A percentile compares a stretch with the other conserved stretches of the same genome.
phyloP scores from a whole-genome alignment of 2,329 filamentous ascomycete genomes.

The Clonostachys rosea region DNA sequence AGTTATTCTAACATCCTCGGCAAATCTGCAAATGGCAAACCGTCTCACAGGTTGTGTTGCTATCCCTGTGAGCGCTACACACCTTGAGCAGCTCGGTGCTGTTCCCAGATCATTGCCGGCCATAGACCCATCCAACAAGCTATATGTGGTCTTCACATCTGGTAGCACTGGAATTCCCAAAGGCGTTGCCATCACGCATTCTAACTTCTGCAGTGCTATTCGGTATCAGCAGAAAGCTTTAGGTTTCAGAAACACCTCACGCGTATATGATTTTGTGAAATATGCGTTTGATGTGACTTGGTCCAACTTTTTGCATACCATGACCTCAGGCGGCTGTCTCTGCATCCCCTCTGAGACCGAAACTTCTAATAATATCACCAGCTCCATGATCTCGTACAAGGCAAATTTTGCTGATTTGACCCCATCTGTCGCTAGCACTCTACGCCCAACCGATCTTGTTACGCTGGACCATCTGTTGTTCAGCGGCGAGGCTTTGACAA shows the following conservation, averaged over 20 bases:
- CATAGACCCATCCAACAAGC: constrained; percentile 1
- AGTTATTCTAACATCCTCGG: constrained; percentile 1
- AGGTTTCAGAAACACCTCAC: constrained; percentile 4
- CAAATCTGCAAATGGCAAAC: neutral
- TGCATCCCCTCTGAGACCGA: constrained; percentile 50
- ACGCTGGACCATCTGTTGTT: constrained; percentile 2
- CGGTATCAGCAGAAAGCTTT: constrained; percentile 1
- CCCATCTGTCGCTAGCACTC: constrained; percentile 29
- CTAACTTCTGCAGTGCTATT: constrained; percentile 4
- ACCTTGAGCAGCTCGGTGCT: neutral
- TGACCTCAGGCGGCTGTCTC: constrained; percentile 34
- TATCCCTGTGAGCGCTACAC: neutral
- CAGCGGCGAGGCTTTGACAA: constrained; percentile 7
- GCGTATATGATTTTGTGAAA: constrained; percentile 11
- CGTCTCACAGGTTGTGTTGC: neutral
- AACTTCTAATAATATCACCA: constrained; percentile 38
- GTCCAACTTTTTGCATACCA: constrained; percentile 5
- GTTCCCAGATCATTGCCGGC: too few relatives aligned
- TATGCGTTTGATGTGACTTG: constrained; percentile 13
- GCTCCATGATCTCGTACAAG: constrained; percentile 34
- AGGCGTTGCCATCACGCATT: constrained; percentile 11
- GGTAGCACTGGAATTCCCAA: constrained; percentile 16
- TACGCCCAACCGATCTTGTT: neutral
- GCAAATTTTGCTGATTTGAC: constrained; percentile 23
- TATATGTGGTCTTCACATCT: constrained; percentile 14